Conservation (phyloP, 2,329 filamentous ascomycete genomes). For the Mycosphaerella sp. region DNA sequence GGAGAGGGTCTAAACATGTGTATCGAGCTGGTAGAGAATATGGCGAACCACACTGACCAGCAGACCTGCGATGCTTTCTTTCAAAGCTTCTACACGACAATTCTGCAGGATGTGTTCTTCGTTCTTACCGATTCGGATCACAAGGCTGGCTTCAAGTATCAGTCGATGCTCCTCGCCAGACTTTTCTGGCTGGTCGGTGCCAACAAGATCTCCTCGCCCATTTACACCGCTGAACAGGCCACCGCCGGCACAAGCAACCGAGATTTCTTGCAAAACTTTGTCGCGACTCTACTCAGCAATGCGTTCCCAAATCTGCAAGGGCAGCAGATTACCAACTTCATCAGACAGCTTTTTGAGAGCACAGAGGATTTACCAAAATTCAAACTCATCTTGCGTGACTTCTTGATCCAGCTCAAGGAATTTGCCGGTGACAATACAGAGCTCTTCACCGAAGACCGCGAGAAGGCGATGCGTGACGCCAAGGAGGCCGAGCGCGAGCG, state of each 20-base stretch:
- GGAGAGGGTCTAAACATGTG: constrained; percentile 97
- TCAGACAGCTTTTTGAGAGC: constrained; percentile 78
- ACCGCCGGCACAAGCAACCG: constrained; percentile 77
- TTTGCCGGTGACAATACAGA: constrained; percentile 95
- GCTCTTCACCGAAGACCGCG: constrained; percentile 87
- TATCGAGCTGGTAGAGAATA: constrained; percentile 93
- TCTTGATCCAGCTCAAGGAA: constrained; percentile 94
- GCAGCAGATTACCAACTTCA: constrained; percentile 79
- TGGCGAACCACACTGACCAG: constrained; percentile 75
- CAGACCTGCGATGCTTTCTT: constrained; percentile 91
- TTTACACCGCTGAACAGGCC: constrained; percentile 80
- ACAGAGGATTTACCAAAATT: constrained; percentile 91
- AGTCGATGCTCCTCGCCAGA: constrained; percentile 85
- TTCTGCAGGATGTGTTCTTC: constrained; percentile 97
- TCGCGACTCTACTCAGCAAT: constrained; percentile 73
- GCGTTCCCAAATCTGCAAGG: constrained; percentile 87
- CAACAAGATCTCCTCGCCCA: constrained; percentile 85
- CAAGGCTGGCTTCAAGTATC: constrained; percentile 98
- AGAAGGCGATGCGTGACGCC: constrained; percentile 79
- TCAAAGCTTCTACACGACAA: constrained; percentile 93
- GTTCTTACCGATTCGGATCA: constrained; percentile 96
- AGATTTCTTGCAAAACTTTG: constrained; percentile 84
- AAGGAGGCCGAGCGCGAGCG: constrained; percentile 86
- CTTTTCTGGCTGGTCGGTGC: constrained; percentile 94
- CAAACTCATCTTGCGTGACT: constrained; percentile 92